Evolutionary conservation across 2,329 filamentous ascomycete species (phyloP).

Genomic region (Aureobasidium leucospermi): DNA sequence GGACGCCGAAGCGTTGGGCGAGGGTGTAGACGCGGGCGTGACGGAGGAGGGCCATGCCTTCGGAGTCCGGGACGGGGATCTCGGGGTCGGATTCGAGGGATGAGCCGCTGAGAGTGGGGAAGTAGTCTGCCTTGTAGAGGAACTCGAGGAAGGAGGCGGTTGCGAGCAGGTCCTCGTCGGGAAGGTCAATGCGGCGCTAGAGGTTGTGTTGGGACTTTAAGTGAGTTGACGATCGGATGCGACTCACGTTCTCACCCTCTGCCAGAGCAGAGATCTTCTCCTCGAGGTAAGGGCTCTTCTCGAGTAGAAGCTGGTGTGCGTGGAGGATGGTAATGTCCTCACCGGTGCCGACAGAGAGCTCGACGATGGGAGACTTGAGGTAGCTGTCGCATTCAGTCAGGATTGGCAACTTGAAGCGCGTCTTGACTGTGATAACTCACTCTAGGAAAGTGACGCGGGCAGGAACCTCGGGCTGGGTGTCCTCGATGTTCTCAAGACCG

Average conservation of each 20-base stretch:
- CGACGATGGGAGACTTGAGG: constrained; percentile 42
- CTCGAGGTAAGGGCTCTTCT: constrained; percentile 66
- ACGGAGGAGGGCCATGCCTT: constrained; percentile 75
- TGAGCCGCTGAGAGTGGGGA: constrained; percentile 56
- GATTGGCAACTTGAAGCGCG: not conserved
- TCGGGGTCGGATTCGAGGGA: constrained; percentile 62
- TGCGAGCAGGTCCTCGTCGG: constrained; percentile 61
- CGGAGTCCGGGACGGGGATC: constrained; percentile 61
- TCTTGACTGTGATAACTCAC: constrained; percentile 26
- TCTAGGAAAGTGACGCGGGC: constrained; percentile 40
- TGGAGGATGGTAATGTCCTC: constrained; percentile 57
- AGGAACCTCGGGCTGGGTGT: constrained; percentile 35
- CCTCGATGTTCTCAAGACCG: constrained; percentile 37
- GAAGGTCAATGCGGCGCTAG: constrained; percentile 58
- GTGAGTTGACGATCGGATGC: not conserved
- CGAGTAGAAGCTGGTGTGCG: constrained; percentile 72
- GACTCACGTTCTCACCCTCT: constrained; percentile 50
- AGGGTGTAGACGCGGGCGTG: constrained; percentile 88
- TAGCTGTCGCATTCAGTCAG: constrained; percentile 29
- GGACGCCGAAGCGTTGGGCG: constrained; percentile 65
- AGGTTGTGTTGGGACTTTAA: not conserved
- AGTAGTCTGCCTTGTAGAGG: constrained; percentile 82
- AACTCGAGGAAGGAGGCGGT: constrained; percentile 75
- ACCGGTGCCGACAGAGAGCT: constrained; percentile 42
- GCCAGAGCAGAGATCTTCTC: constrained; percentile 27